Evolutionary conservation across 2,329 filamentous ascomycete genomes (phyloP), one percentile per base, ranked within the genome.

Genomic region (Xylariaceae sp.): DNA sequence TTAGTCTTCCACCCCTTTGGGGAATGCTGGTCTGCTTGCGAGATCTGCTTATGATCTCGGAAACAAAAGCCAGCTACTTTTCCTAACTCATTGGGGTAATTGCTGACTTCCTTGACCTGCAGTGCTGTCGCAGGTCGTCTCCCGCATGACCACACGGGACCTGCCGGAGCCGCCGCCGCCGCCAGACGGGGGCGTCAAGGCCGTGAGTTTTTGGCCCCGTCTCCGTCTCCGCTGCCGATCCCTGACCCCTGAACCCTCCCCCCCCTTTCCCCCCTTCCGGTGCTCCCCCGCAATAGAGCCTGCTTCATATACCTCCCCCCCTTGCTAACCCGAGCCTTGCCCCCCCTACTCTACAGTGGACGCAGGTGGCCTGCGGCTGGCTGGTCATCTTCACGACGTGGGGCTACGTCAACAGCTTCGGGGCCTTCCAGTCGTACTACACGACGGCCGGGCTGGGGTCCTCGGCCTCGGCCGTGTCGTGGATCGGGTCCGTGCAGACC

Each of bases 371-470:
- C 0, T 47, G 58, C 38, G 50, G 48, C 13, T 63, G 61, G 40
- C 52, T 64, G 3, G 55, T 61, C 19, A 59, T 65, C 38, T 63
- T 64, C 44, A 59, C 61, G 21, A 63, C 62, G 4, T 65, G 63
- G 63, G 65, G 65, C n/a, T 60, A 67, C 26, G 53, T 65, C 18
- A 67, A 67, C 37, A 60, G 56, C 11, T 65, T 63, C 36, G 65
- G 65, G 3, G 56, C 60, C 6, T 69, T 67, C 34, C 64, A 69
- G 36, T 53, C 60, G 12, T 67, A 68, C 40, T 69, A 68, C 41
- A 58, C 53, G 1, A 58, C 53, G 1, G 39, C 55, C 16, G 52
- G 46, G 2, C 45, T 64, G 3, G 35, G 46, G 5, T 46, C 53
- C 16, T 42, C 53, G 1, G 52, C 57, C 2, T 62, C 60, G 1